These are phyloP conservation scores for Parmales sp. DNA, from an alignment of 108 stramenopile genomes.

Conservation along the genomic window DNA sequence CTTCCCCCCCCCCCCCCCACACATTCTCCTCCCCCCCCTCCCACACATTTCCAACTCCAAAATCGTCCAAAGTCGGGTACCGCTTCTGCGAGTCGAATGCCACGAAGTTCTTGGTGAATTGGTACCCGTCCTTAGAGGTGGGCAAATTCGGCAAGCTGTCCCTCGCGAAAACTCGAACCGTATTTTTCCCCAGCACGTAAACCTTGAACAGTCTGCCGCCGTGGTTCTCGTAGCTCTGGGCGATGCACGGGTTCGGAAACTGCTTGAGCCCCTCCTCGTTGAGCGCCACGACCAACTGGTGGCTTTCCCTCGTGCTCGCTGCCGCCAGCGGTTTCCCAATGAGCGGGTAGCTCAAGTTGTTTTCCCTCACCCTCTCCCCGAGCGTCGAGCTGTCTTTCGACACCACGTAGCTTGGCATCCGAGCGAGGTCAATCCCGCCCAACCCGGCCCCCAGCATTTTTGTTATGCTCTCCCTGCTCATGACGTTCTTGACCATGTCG, in stretches of 20 bases:
- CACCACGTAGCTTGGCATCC: not conserved
- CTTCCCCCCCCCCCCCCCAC: not conserved
- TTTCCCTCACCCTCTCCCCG: not conserved
- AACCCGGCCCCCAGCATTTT: slow-evolving; percentile 43
- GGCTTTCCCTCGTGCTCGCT: slow-evolving; percentile 65
- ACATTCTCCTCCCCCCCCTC: not conserved
- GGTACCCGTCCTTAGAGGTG: slow-evolving; percentile 17
- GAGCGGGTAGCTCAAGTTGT: slow-evolving; percentile 41
- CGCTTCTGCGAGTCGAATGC: slow-evolving; percentile 78
- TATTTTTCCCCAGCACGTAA: slow-evolving; percentile 65
- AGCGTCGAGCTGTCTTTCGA: not conserved
- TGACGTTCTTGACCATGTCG: slow-evolving; percentile 48
- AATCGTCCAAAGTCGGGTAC: slow-evolving; percentile 63
- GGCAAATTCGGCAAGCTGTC: slow-evolving; percentile 66
- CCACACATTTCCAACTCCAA: slow-evolving; percentile 33
- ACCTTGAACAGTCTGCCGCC: slow-evolving; percentile 66
- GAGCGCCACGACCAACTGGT: slow-evolving; percentile 64
- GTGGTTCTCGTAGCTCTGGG: slow-evolving; percentile 63
- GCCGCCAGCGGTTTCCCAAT: slow-evolving; percentile 74
- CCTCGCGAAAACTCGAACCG: slow-evolving; percentile 64
- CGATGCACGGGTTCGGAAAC: slow-evolving; percentile 17
- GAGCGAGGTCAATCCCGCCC: not conserved
- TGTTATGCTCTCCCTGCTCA: slow-evolving; percentile 66
- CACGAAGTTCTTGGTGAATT: slow-evolving; percentile 16
- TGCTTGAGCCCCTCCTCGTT: slow-evolving; percentile 36